These are phyloP conservation scores for Acanthamoeba royreba DNA, from an alignment of 208 protist species.

Conservation along the genomic window DNA sequence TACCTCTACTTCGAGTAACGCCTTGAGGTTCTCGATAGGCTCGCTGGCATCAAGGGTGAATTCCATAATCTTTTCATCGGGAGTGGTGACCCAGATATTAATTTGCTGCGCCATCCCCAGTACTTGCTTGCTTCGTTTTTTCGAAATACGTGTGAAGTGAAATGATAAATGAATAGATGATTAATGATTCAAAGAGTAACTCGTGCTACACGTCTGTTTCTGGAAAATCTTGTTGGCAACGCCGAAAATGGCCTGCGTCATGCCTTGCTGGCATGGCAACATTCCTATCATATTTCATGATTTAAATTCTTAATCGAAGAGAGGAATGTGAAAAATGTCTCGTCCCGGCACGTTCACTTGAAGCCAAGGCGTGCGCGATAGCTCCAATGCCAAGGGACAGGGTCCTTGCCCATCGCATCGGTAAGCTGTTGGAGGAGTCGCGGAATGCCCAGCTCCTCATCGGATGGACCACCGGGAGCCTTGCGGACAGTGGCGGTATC, in stretches of 20 bases:
- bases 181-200: too few species aligned
- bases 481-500: neutral
- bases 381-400: neutral
- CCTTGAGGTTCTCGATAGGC: constrained; percentile 23
- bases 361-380: neutral
- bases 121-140: too few species aligned
- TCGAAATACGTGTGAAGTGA: too few species aligned
- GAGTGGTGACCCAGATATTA: neutral
- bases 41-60: neutral
- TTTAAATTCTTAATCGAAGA: too few species aligned
- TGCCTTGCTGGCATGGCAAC: too few species aligned
- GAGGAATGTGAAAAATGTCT: too few species aligned
- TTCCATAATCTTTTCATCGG: constrained; percentile 25
- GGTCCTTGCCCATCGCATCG: neutral
- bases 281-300: too few species aligned
- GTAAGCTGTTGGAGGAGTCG: neutral
- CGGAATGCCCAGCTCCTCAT: neutral
- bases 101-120: neutral
- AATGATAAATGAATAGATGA: too few species aligned
- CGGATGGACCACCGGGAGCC: neutral
- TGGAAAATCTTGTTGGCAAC: too few species aligned
- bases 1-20: constrained; percentile 29
- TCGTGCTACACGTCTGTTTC: too few species aligned
- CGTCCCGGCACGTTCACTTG: too few species aligned
- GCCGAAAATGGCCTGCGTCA: too few species aligned